phyloP scores from a whole-genome alignment of 768 basidiomycete genomes.

The Crepidotus variabilis region DNA sequence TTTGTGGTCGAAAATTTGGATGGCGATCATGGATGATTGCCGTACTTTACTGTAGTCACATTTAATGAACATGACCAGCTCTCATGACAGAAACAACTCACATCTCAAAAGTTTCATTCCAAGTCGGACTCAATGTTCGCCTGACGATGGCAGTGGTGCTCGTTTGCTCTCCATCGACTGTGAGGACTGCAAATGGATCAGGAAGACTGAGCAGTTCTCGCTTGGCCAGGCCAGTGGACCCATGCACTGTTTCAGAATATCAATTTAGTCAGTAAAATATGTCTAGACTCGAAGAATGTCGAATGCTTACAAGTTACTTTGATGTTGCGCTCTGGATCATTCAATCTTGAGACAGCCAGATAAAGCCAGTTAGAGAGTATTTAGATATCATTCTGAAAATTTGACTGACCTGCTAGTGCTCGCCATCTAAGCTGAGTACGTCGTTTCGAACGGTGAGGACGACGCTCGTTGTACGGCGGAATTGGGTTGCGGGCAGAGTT shows the following conservation, averaged over 20 bases:
- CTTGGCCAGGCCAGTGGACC: conserved; percentile 71
- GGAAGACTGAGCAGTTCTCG: conserved; percentile 79
- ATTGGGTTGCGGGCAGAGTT: conserved; percentile 3
- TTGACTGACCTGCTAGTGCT: conserved; percentile 25
- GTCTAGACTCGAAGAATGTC: not conserved
- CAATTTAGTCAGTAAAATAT: conserved; percentile 2
- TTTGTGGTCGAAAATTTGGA: conserved; percentile 89
- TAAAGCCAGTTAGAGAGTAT: conserved; percentile 4
- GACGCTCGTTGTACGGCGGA: not conserved
- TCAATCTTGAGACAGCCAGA: conserved; percentile 28
- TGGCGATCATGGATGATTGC: conserved; percentile 69
- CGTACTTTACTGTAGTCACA: conserved; percentile 54
- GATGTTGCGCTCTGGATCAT: conserved; percentile 45
- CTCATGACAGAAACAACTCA: conserved; percentile 31
- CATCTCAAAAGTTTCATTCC: conserved; percentile 88
- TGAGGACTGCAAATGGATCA: conserved; percentile 86
- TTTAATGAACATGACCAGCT: conserved; percentile 9
- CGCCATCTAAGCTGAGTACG: conserved; percentile 9
- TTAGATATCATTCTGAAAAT: not conserved
- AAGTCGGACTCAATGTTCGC: conserved; percentile 66
- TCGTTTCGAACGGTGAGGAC: not conserved
- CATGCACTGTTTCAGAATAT: conserved; percentile 50
- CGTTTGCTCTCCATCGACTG: conserved; percentile 81
- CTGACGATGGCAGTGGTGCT: conserved; percentile 72
- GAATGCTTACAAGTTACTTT: conserved; percentile 45